phyloP scores from a whole-genome alignment of 495 filamentous ascomycete genomes.

The Cetradonia linearis region DNA sequence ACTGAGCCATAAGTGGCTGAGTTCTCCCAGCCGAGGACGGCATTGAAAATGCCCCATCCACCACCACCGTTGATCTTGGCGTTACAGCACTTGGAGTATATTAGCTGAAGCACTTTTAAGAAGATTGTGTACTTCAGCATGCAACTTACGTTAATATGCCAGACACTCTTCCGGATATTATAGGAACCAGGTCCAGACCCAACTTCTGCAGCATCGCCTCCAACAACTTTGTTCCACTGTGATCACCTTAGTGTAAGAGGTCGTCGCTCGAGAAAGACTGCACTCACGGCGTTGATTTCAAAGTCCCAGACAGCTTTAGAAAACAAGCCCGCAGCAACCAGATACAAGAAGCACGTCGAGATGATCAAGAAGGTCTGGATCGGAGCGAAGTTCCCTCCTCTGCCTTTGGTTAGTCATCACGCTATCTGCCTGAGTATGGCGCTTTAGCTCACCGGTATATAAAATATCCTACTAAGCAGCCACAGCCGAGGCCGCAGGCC shows the following conservation, averaged over 20 bases:
- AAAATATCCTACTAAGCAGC: slow-evolving; percentile 52
- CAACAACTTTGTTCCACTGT: slow-evolving; percentile 55
- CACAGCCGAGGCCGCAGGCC: slow-evolving; percentile 54
- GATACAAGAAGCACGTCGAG: slow-evolving; percentile 76
- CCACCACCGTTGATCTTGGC: slow-evolving; percentile 59
- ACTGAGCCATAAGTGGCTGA: slow-evolving; percentile 65
- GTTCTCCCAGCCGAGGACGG: slow-evolving; percentile 73
- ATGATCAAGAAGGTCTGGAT: slow-evolving; percentile 70
- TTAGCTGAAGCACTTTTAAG: slow-evolving; percentile 14
- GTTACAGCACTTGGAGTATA: slow-evolving; percentile 55
- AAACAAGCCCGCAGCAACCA: slow-evolving; percentile 77
- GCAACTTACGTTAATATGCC: slow-evolving; percentile 72
- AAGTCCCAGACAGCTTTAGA: slow-evolving; percentile 68
- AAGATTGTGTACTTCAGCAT: background rate
- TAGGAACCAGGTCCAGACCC: slow-evolving; percentile 79
- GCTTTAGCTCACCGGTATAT: slow-evolving; percentile 59
- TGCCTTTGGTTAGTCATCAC: slow-evolving; percentile 19
- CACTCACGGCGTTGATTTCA: slow-evolving; percentile 38
- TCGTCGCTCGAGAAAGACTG: no score
- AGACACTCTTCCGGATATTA: slow-evolving; percentile 72
- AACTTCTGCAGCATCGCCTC: slow-evolving; percentile 62
- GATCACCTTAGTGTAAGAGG: slow-evolving; percentile 9
- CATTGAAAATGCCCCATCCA: slow-evolving; percentile 89
- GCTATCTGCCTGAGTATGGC: slow-evolving; percentile 9
- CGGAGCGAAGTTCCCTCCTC: slow-evolving; percentile 52